Evolutionary conservation across 805 yeast species (phyloP).

Genomic region (Starmerella kuoi): DNA sequence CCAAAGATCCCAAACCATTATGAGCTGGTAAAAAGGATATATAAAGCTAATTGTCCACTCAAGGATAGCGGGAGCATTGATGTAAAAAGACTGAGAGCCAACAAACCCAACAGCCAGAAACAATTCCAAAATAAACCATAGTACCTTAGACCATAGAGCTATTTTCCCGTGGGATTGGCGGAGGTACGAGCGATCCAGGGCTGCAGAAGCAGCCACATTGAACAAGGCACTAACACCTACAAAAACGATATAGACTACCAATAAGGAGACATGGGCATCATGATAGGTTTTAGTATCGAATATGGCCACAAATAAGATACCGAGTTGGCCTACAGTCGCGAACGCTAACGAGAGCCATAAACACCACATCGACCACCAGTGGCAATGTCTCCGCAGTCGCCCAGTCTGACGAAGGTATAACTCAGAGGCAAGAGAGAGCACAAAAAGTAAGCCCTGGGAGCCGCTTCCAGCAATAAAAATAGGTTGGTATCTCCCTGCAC

Average conservation of each 20-base stretch:
- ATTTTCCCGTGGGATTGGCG: slow-evolving; percentile 24
- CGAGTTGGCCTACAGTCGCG: slow-evolving; percentile 54
- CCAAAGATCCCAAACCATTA: slow-evolving; percentile 57
- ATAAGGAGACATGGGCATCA: slow-evolving; percentile 47
- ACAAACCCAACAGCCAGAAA: slow-evolving; percentile 56
- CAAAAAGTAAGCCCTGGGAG: slow-evolving; percentile 63
- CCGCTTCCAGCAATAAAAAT: slow-evolving; percentile 69
- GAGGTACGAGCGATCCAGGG: slow-evolving; percentile 37
- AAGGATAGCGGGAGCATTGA: slow-evolving; percentile 45
- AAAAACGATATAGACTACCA: slow-evolving; percentile 57
- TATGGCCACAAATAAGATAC: slow-evolving; percentile 60
- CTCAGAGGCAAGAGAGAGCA: slow-evolving; percentile 52
- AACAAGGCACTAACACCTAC: slow-evolving; percentile 43
- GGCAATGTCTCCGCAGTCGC: slow-evolving; percentile 42
- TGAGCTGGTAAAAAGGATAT: slow-evolving; percentile 57
- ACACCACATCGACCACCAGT: slow-evolving; percentile 33
- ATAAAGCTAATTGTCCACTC: slow-evolving; percentile 86
- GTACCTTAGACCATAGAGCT: slow-evolving; percentile 39
- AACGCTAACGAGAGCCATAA: slow-evolving; percentile 36
- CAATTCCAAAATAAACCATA: slow-evolving; percentile 58
- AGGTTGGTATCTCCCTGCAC: slow-evolving; percentile 78
- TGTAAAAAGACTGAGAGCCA: slow-evolving; percentile 28
- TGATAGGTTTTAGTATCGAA: slow-evolving; percentile 52
- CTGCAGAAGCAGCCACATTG: slow-evolving; percentile 35
- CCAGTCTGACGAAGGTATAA: slow-evolving; percentile 45